Evolutionary conservation across 768 basidiomycete genomes (phyloP).

Genomic region (Podaxis rugospora): DNA sequence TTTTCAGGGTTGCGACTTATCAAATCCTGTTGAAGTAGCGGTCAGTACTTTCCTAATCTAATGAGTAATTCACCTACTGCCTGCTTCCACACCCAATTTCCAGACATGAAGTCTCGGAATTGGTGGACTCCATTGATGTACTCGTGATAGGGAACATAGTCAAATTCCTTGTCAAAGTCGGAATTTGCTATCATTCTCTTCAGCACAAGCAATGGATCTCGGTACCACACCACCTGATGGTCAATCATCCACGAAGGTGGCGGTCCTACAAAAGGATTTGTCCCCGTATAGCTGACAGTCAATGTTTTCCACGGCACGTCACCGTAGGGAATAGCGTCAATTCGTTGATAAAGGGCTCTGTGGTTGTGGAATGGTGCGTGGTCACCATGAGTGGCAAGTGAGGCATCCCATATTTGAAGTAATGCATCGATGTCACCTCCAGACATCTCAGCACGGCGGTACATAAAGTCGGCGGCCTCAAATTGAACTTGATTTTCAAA

Average conservation of each 20-base stretch:
- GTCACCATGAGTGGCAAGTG: constrained; percentile 9
- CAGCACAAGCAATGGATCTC: constrained; percentile 21
- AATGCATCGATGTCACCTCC: constrained; percentile 20
- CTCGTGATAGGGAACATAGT: constrained; percentile 25
- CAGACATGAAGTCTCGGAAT: constrained; percentile 23
- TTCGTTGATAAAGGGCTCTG: constrained; percentile 25
- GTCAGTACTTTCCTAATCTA: constrained; percentile 17
- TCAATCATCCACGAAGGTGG: constrained; percentile 26
- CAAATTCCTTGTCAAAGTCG: constrained; percentile 26
- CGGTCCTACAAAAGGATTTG: constrained; percentile 10
- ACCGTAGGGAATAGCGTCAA: constrained; percentile 30
- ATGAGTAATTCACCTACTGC: constrained; percentile 5
- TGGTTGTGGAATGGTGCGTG: constrained; percentile 27
- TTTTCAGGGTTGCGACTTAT: no score
- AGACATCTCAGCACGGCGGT: constrained; percentile 15
- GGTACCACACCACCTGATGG: constrained; percentile 18
- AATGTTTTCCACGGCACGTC: constrained; percentile 34
- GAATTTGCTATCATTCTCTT: constrained; percentile 26
- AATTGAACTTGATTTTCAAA: constrained; percentile 14
- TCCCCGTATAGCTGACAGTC: constrained; percentile 18
- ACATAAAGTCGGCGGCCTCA: constrained; percentile 17
- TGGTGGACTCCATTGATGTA: constrained; percentile 14
- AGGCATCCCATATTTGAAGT: constrained; percentile 20
- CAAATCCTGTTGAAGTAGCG: constrained; percentile 5
- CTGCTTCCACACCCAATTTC: constrained; percentile 22